Conservation (phyloP, 2,329 filamentous ascomycete species). For the Cryphonectria parasitica region DNA sequence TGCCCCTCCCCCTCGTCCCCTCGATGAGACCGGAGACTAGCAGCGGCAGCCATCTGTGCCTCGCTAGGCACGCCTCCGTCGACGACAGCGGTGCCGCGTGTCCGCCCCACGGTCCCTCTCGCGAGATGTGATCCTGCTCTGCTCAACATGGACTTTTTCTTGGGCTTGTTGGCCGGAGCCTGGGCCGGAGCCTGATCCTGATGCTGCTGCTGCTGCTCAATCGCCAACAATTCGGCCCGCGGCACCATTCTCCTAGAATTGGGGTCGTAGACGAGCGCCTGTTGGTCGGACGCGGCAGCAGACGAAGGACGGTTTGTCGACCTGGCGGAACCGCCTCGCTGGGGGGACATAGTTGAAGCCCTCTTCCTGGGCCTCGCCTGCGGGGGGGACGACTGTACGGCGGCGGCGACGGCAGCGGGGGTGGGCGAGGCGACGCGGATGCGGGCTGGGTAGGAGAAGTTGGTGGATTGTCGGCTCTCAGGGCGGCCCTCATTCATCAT, state of each 20-base stretch:
- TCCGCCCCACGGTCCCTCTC: slow-evolving; percentile 58
- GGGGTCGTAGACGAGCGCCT: slow-evolving; percentile 64
- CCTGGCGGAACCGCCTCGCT: slow-evolving; percentile 33
- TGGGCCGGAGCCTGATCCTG: slow-evolving; percentile 36
- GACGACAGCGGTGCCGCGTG: slow-evolving; percentile 53
- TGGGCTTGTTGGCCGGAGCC: slow-evolving; percentile 38
- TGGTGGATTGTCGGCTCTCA: slow-evolving; percentile 55
- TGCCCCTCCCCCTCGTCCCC: slow-evolving; percentile 32
- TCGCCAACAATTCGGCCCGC: slow-evolving; percentile 46
- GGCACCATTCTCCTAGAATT: slow-evolving; percentile 67
- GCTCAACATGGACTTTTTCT: slow-evolving; percentile 45
- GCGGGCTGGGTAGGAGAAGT: slow-evolving; percentile 61
- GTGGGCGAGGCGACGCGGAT: slow-evolving; percentile 47
- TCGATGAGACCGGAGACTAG: slow-evolving; percentile 22
- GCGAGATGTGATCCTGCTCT: slow-evolving; percentile 50
- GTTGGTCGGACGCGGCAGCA: slow-evolving; percentile 40
- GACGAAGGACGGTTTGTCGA: slow-evolving; percentile 34
- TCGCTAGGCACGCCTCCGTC: slow-evolving; percentile 8
- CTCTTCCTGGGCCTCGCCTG: slow-evolving; percentile 29
- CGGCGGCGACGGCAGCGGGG: slow-evolving; percentile 24
- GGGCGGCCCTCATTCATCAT: slow-evolving; percentile 39
- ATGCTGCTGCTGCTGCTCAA: slow-evolving; percentile 46
- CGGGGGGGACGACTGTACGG: slow-evolving; percentile 11
- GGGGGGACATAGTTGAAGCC: slow-evolving; percentile 35
- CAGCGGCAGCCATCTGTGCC: slow-evolving; percentile 25